These are phyloP conservation scores for Hypoxylon sp. DNA, from an alignment of 2,329 filamentous ascomycete genomes.

Conservation along the genomic window DNA sequence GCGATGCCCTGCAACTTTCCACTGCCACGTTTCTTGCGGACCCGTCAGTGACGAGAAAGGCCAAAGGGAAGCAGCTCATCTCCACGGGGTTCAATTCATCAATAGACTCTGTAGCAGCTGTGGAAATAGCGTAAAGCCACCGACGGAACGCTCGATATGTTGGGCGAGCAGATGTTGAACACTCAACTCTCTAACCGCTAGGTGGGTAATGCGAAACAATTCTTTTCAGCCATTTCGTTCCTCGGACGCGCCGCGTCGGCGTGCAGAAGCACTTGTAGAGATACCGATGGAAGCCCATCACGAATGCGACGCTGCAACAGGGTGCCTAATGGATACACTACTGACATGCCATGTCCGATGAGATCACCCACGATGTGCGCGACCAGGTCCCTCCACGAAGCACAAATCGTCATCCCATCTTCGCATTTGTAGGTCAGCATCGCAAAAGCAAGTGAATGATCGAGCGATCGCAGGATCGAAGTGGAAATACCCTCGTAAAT, in stretches of 20 bases:
- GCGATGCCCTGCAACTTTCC: slow-evolving; percentile 1
- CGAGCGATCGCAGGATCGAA: slow-evolving; percentile 28
- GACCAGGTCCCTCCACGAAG: background rate
- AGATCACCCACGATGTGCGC: slow-evolving; percentile 26
- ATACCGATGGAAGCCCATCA: slow-evolving; percentile 3
- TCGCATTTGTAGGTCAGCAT: slow-evolving; percentile 5
- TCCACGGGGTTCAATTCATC: slow-evolving; percentile 5
- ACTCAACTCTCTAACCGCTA: background rate
- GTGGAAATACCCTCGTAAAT: background rate
- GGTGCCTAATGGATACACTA: background rate
- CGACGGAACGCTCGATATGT: too few species aligned
- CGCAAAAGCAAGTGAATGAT: slow-evolving; percentile 1
- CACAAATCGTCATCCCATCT: slow-evolving; percentile 17
- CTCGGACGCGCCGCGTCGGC: slow-evolving; percentile 11
- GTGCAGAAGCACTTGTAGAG: background rate
- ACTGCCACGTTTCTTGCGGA: background rate
- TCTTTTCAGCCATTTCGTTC: slow-evolving; percentile 1
- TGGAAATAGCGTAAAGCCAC: too few species aligned
- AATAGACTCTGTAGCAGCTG: too few species aligned
- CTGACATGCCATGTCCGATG: slow-evolving; percentile 3
- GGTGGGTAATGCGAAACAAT: background rate
- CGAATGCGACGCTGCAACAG: slow-evolving; percentile 11
- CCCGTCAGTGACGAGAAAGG: background rate
- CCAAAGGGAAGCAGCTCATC: background rate
- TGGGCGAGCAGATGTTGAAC: background rate